Evolutionary conservation across 805 yeast species (phyloP).

Genomic region (Blastobotrys peoriensis): DNA sequence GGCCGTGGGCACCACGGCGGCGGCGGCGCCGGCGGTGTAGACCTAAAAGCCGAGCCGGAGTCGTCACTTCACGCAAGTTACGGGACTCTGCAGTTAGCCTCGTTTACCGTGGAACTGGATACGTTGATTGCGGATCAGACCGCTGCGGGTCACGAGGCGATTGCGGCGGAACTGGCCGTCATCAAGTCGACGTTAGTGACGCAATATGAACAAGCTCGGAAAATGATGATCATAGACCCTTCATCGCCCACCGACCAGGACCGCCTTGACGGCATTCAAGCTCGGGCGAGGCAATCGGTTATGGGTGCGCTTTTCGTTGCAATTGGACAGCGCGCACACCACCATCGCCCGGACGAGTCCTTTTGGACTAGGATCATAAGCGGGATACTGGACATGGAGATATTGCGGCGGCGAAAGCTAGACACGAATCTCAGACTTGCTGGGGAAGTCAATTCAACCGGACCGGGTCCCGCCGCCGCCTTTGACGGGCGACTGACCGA

Average conservation of each 20-base stretch:
- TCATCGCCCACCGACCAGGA: not conserved
- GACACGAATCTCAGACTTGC: not conserved
- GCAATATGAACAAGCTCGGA: constrained; percentile 11
- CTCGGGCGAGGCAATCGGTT: not conserved
- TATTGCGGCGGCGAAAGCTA: constrained; percentile 21
- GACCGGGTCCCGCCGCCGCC: too few relatives aligned
- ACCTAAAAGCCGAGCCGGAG: not conserved
- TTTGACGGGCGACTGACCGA: too few relatives aligned
- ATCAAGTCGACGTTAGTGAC: constrained; percentile 15
- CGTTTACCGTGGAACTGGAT: constrained; percentile 27
- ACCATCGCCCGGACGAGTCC: not conserved
- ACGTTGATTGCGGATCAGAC: constrained; percentile 15
- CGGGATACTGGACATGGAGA: constrained; percentile 24
- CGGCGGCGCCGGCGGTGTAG: not conserved
- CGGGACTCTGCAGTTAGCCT: constrained; percentile 28
- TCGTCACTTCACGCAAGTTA: constrained; percentile 20
- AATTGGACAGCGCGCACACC: not conserved
- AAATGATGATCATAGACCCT: not conserved
- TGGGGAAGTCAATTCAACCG: not conserved
- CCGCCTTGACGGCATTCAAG: not conserved
- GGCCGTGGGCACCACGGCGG: not conserved
- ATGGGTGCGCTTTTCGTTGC: not conserved
- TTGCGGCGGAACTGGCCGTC: constrained; percentile 9
- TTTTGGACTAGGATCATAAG: not conserved
- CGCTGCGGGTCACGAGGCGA: not conserved